Conservation (phyloP, 2,329 filamentous ascomycete species). For the Lecanicillium sp. region DNA sequence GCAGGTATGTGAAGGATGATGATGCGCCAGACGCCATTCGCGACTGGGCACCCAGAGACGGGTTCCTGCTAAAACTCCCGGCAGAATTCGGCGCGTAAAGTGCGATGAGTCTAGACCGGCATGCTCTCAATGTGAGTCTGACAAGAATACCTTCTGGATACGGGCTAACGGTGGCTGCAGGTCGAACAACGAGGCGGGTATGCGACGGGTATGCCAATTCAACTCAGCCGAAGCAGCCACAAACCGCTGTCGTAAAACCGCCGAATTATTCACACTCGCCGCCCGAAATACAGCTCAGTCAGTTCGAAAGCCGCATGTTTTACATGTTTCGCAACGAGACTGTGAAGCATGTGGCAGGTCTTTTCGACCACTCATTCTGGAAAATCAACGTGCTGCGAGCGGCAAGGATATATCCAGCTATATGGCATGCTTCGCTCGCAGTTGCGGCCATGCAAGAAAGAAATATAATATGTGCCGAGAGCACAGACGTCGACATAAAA, state of each 20-base stretch:
- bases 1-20: conserved; percentile 18
- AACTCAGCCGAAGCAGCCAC: background rate
- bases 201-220: background rate
- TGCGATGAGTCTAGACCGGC: conserved; percentile 23
- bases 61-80: background rate
- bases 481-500: background rate
- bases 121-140: background rate
- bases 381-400: background rate
- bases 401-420: background rate
- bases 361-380: background rate
- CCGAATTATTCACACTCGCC: background rate
- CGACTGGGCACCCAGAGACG: background rate
- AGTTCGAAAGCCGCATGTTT: background rate
- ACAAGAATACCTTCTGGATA: no score
- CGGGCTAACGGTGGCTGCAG: no score
- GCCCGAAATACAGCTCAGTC: background rate
- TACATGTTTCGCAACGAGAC: background rate
- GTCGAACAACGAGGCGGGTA: conserved; percentile 12
- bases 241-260: background rate
- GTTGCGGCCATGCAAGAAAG: background rate
- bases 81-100: conserved; percentile 22
- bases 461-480: background rate
- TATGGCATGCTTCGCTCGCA: conserved; percentile 1
- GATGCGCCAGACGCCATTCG: no score
- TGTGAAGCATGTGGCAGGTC: background rate